Evolutionary conservation across 495 filamentous ascomycete species (phyloP).

Genomic region (Talaromyces wortmannii): DNA sequence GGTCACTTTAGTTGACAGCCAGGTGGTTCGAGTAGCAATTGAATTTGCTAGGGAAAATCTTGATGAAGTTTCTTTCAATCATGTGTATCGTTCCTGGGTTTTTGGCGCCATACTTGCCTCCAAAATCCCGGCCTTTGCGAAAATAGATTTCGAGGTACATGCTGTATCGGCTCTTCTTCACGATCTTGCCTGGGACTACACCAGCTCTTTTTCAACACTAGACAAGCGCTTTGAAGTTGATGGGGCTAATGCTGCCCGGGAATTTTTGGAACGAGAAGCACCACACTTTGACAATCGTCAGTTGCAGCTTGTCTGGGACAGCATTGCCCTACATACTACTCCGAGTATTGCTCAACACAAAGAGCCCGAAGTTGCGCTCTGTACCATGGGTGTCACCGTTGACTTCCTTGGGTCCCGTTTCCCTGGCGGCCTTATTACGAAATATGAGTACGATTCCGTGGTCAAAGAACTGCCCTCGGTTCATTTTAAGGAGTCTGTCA

Average conservation of each 20-base stretch:
- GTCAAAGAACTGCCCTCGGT: not conserved
- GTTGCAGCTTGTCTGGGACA: slow-evolving; percentile 18
- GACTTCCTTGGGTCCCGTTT: not conserved
- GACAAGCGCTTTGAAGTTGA: not conserved
- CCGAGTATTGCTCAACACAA: slow-evolving; percentile 1
- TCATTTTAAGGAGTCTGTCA: not conserved
- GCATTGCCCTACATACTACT: slow-evolving; percentile 19
- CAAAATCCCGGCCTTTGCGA: not conserved
- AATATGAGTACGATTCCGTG: not conserved
- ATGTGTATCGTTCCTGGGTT: not conserved
- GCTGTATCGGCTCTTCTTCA: not conserved
- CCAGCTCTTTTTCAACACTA: not conserved
- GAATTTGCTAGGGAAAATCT: not conserved
- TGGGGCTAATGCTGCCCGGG: not conserved
- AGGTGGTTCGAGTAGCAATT: not conserved
- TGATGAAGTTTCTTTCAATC: not conserved
- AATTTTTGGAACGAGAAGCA: not conserved
- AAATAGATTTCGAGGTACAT: not conserved
- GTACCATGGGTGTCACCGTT: not conserved
- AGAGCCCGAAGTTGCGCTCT: not conserved
- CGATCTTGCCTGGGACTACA: not conserved
- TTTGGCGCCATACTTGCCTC: not conserved
- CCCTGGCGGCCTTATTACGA: not conserved
- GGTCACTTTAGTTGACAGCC: not conserved
- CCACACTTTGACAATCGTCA: slow-evolving; percentile 18